Conservation (phyloP, 345 rosid species). For the Melaleuca alternifolia region DNA sequence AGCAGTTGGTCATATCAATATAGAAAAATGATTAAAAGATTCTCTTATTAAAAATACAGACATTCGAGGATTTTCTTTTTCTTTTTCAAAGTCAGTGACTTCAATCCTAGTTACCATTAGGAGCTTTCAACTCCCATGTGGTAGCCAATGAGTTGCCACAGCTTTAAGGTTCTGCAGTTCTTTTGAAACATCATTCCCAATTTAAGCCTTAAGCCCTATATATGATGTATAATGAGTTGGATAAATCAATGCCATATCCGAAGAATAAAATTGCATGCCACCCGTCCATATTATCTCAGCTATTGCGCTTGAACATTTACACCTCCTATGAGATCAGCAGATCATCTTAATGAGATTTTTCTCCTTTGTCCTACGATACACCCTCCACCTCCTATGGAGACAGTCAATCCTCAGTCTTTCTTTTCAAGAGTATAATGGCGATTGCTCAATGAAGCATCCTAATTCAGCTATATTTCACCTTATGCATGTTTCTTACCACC, state of each 20-base stretch:
- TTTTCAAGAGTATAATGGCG: background rate
- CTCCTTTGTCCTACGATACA: background rate
- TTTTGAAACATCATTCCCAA: background rate
- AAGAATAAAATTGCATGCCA: background rate
- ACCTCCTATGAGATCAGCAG: background rate
- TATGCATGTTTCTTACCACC: background rate
- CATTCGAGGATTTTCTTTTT: background rate
- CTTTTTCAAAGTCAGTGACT: background rate
- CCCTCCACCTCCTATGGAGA: background rate
- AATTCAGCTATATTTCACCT: background rate
- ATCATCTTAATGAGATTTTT: background rate
- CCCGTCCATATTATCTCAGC: background rate
- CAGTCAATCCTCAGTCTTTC: background rate
- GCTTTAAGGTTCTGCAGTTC: background rate
- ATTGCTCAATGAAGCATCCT: background rate
- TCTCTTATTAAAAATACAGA: background rate
- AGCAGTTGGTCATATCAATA: background rate
- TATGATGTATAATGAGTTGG: background rate
- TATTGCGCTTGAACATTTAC: background rate
- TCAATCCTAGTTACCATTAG: background rate
- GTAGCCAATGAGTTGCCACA: background rate
- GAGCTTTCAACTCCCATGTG: background rate
- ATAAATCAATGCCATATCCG: background rate
- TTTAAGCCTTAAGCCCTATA: background rate
- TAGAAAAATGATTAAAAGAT: background rate